Conservation (phyloP, 352 stramenopile genomes). For the Pythium sp. region DNA sequence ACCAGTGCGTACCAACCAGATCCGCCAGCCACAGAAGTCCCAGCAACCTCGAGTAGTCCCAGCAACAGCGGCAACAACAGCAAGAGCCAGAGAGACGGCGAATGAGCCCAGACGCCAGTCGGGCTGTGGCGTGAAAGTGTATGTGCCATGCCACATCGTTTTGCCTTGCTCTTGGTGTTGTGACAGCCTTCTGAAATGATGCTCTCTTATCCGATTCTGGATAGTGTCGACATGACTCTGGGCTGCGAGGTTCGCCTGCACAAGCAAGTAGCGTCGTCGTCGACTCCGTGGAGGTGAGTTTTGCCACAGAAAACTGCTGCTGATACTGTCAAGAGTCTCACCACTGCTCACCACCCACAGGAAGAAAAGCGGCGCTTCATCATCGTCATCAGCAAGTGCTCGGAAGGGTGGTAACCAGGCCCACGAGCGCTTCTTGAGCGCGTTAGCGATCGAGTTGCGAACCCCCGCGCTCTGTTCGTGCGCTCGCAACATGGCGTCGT, state of each 20-base stretch:
- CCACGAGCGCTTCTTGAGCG: conserved; percentile 45
- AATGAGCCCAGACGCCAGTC: not conserved
- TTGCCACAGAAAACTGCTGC: not conserved
- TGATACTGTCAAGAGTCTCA: not conserved
- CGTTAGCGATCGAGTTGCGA: conserved; percentile 43
- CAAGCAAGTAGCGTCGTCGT: conserved; percentile 31
- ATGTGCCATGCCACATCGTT: not conserved
- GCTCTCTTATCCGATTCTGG: conserved; percentile 15
- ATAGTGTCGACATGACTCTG: conserved; percentile 36
- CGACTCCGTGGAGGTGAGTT: conserved; percentile 54
- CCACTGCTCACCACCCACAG: not conserved
- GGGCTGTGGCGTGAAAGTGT: conserved; percentile 23
- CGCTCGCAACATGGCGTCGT: conserved; percentile 18
- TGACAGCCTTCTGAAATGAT: not conserved
- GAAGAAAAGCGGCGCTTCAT: conserved; percentile 18
- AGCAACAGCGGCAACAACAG: not conserved
- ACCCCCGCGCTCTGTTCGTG: conserved; percentile 62
- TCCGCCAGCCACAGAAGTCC: not conserved
- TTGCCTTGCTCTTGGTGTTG: not conserved
- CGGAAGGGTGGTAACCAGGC: conserved; percentile 15
- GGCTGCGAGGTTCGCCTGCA: conserved; percentile 35
- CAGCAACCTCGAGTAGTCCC: not conserved
- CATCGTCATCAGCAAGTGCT: not conserved
- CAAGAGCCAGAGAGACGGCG: not conserved
- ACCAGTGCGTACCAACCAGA: conserved; percentile 6